A percentile compares a stretch with the other conserved stretches of the same genome.
phyloP scores from a whole-genome alignment of 768 basidiomycete genomes.

The Termitomyces sp. region DNA sequence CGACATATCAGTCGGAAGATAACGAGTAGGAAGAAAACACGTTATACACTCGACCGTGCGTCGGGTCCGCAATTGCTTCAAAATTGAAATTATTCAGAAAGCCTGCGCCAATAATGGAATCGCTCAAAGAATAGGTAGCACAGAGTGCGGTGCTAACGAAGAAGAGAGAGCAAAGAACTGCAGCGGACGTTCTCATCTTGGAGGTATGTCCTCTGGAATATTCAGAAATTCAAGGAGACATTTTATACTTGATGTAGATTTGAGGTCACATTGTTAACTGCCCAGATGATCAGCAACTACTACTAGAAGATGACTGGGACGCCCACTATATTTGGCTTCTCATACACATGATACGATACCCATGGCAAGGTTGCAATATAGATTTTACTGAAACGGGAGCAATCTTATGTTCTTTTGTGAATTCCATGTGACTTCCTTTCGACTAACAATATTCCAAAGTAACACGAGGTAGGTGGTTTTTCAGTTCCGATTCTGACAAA shows the following conservation, averaged over 20 bases:
- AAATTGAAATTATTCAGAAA: conserved; percentile 48
- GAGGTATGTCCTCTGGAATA: not conserved
- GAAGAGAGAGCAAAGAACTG: conserved; percentile 2
- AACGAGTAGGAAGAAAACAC: not conserved
- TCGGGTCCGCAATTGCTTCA: conserved; percentile 50
- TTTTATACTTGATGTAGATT: not conserved
- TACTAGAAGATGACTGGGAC: not conserved
- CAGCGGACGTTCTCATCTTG: conserved; percentile 1
- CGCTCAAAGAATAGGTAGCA: conserved; percentile 34
- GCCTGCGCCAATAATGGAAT: conserved; percentile 35
- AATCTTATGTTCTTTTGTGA: not conserved
- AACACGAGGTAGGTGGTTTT: not conserved
- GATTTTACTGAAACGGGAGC: not conserved
- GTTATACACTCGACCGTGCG: conserved; percentile 56
- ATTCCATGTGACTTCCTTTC: not conserved
- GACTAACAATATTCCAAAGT: not conserved
- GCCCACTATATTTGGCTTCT: not conserved
- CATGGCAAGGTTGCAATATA: not conserved
- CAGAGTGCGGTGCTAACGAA: conserved; percentile 13
- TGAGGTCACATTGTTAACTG: conserved; percentile 4
- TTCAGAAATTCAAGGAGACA: not conserved
- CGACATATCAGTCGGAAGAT: not conserved
- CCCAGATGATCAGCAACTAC: conserved; percentile 4
- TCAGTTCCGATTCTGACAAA: not conserved
- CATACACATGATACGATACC: too few species aligned